A percentile compares a stretch with the other conserved stretches of the same genome.
phyloP scores from a whole-genome alignment of 2,329 filamentous ascomycete species.

The Nemania diffusa region DNA sequence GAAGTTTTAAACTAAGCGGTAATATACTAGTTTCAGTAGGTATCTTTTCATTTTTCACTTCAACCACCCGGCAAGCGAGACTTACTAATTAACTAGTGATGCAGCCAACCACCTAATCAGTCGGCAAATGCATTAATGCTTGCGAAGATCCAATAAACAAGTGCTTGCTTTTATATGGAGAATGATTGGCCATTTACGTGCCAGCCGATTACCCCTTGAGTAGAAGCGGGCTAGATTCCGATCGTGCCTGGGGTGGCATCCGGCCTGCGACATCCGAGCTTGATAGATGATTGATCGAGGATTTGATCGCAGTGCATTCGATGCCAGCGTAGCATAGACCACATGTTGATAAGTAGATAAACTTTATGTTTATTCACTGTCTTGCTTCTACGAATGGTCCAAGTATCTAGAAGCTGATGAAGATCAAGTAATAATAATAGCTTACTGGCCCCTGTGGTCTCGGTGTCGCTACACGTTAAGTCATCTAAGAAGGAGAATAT shows the following conservation, averaged over 20 bases:
- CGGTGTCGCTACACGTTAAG: not conserved
- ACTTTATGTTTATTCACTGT: not conserved
- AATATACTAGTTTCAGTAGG: not conserved
- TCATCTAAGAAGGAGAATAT: not conserved
- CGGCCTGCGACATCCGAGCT: slow-evolving; percentile 1
- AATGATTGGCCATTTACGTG: not conserved
- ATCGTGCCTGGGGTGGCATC: slow-evolving; percentile 2
- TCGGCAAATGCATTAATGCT: not conserved
- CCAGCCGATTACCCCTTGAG: slow-evolving; percentile 2
- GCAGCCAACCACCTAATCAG: not conserved
- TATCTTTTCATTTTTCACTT: not conserved
- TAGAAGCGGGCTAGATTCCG: slow-evolving; percentile 5
- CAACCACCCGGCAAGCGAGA: not conserved
- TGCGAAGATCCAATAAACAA: not conserved
- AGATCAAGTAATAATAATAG: not conserved
- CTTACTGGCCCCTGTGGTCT: not conserved
- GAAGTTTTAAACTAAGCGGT: not conserved
- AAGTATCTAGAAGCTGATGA: not conserved
- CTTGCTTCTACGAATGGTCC: not conserved
- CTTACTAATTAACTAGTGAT: not conserved
- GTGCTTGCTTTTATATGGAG: not conserved
- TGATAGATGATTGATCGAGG: not conserved
- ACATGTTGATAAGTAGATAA: not conserved
- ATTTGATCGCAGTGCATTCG: slow-evolving; percentile 4
- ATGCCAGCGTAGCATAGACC: not conserved